Percentiles rank a stretch among this genome's conserved stretches.
phyloP scores from a whole-genome alignment of 2,329 filamentous ascomycete genomes.

The Rasamsonia emersonii region DNA sequence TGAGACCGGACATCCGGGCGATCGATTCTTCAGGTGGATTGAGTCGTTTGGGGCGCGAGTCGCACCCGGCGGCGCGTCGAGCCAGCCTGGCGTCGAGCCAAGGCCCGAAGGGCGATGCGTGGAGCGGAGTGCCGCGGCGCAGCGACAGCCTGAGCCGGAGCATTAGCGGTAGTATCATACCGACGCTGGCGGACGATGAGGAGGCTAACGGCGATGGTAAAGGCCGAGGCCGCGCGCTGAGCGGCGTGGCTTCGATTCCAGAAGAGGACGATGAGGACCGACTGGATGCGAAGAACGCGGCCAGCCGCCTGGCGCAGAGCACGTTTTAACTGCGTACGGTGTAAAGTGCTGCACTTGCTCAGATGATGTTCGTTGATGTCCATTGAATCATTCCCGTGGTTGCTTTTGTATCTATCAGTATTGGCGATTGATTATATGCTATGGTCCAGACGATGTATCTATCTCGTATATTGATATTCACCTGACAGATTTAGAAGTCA shows the following conservation, averaged over 20 bases:
- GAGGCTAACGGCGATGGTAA: constrained; percentile 39
- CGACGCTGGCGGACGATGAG: constrained; percentile 55
- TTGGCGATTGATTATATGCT: too few species aligned
- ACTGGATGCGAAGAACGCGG: constrained; percentile 90
- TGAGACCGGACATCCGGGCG: constrained; percentile 82
- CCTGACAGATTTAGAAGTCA: too few species aligned
- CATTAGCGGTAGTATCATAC: constrained; percentile 60
- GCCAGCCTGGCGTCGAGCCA: constrained; percentile 76
- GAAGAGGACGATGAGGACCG: constrained; percentile 74
- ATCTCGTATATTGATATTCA: too few species aligned
- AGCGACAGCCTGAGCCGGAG: constrained; percentile 70
- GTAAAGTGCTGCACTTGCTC: too few species aligned
- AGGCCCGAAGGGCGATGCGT: constrained; percentile 94
- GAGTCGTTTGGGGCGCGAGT: constrained; percentile 78
- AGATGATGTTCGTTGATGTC: too few species aligned
- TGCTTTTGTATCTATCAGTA: too few species aligned
- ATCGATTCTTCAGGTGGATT: constrained; percentile 89
- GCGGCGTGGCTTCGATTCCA: constrained; percentile 35
- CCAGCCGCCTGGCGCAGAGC: constrained; percentile 84
- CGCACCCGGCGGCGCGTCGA: constrained; percentile 67
- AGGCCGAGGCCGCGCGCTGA: constrained; percentile 40
- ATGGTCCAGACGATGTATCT: too few species aligned
- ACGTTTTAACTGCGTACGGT: constrained; percentile 58
- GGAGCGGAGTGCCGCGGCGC: constrained; percentile 85
- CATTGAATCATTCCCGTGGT: too few species aligned